Evolutionary conservation across 2,329 filamentous ascomycete species (phyloP), one percentile per base, ranked within the genome.

Genomic region (Ambrosiella xylebori): DNA sequence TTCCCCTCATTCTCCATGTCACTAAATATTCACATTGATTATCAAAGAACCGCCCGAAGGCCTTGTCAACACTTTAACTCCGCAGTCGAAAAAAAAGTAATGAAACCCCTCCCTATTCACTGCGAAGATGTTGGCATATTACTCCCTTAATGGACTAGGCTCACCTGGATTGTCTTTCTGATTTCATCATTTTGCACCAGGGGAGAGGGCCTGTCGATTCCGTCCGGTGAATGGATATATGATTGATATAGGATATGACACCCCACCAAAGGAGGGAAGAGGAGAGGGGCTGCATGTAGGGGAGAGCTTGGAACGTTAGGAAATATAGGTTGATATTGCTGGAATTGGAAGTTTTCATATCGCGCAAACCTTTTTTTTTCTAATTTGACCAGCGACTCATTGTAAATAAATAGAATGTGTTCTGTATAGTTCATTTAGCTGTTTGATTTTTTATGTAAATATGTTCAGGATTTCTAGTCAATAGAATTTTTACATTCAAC

Each of bases 161-260:
- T 19, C 45, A 27, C 8, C 51, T 39, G 12, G 13, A 36, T 54
- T 39, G 39, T 54, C 39, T 54, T 39, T 19, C n/a, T 38, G 1
- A 38, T 9, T 39, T 52, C n/a, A 54, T 38, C 52, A 39, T 5
- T 41, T 12, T 54, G 15, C 7, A 40, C 11, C 38, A 35, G 35
- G 52, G 37, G 4, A 35, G 35, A 38, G 37, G 4, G 37, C 52
- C 27, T n/a, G 52, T 54, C 39, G 19, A 27, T 54, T 54, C 52
- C 38, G 52, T 54, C 38, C 38, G 52, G 52, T 54, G 52, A 44
- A 54, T 54, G 52, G 9, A 41, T 38, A 19, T 35, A 19, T 36
- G 11, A 15, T 37, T 17, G 15, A 54, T 15, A 51, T 19, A 54
- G 38, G 52, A 19, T 27, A 38, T n/a, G 37, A 54, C 17, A 36